A percentile compares a stretch with the other conserved stretches of the same genome.
Conservation (phyloP, 2,329 filamentous ascomycete species). For the Fusarium compactum region DNA sequence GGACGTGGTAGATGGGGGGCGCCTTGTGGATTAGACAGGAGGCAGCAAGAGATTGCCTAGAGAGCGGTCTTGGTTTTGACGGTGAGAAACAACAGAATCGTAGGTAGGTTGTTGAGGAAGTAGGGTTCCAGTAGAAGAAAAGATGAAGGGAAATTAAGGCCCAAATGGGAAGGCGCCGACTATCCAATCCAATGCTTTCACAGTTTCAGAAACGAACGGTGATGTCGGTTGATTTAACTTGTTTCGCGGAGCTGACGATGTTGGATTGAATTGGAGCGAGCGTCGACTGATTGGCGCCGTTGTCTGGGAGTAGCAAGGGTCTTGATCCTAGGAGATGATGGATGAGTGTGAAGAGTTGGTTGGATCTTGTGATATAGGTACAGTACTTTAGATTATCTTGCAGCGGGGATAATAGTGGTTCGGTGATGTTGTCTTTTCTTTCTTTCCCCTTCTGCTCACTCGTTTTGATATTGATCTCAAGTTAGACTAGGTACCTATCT, state of each 20-base stretch:
- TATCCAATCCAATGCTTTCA: slow-evolving; percentile 29
- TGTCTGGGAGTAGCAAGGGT: slow-evolving; percentile 43
- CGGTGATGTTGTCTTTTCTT: background rate
- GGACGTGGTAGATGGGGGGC: slow-evolving; percentile 5
- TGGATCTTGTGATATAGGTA: background rate
- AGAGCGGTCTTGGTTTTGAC: background rate
- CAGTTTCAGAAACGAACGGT: slow-evolving; percentile 33
- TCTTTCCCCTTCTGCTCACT: background rate
- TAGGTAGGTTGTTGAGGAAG: slow-evolving; percentile 2
- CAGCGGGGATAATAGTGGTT: background rate
- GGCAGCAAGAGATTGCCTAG: slow-evolving; percentile 4
- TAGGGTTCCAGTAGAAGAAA: background rate
- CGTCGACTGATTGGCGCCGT: slow-evolving; percentile 45
- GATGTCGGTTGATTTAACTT: slow-evolving; percentile 36
- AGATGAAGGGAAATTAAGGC: slow-evolving; percentile 30
- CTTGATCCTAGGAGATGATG: slow-evolving; percentile 28
- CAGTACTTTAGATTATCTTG: background rate
- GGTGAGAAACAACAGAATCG: slow-evolving; percentile 1
- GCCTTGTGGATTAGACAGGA: slow-evolving; percentile 27
- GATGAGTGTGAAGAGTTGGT: slow-evolving; percentile 1
- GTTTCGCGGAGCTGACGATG: slow-evolving; percentile 32
- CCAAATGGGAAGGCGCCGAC: slow-evolving; percentile 30
- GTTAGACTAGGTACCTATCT: background rate
- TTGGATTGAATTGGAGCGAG: slow-evolving; percentile 33
- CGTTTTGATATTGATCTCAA: slow-evolving; percentile 3